A percentile compares a stretch with the other conserved stretches of the same genome.
These are phyloP conservation scores for Coemansia brasiliensis DNA, from an alignment of 192 early-diverging fungal species.

Conservation along the genomic window DNA sequence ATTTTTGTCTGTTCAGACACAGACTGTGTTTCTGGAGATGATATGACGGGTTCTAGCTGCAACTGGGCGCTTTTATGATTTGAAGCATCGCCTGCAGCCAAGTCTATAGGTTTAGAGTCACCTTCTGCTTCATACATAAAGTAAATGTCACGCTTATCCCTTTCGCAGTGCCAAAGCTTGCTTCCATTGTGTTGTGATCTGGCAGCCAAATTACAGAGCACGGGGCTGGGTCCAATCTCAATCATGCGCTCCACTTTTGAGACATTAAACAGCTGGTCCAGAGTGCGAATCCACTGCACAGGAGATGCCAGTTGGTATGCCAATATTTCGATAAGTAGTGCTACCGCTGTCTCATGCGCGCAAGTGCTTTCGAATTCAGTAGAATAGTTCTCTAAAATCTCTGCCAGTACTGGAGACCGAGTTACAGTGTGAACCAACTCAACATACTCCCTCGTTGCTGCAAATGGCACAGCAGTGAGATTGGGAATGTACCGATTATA, in stretches of 20 bases:
- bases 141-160: conserved; percentile 22
- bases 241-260: conserved; percentile 80
- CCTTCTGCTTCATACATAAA: background rate
- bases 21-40: too few species aligned
- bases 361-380: background rate
- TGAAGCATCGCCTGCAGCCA: too few species aligned
- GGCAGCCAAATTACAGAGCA: conserved; percentile 84
- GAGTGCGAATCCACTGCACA: conserved; percentile 94
- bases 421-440: conserved; percentile 69
- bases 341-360: conserved; percentile 60
- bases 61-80: background rate
- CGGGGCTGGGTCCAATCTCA: conserved; percentile 85
- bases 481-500: conserved; percentile 90
- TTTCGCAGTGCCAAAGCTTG: conserved; percentile 10
- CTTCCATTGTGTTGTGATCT: conserved; percentile 27
- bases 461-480: conserved; percentile 88
- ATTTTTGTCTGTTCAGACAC: too few species aligned
- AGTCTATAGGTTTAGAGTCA: too few species aligned
- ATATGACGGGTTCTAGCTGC: background rate
- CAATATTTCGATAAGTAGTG: conserved; percentile 81
- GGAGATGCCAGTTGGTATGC: conserved; percentile 93
- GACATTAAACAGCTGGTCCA: conserved; percentile 77
- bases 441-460: conserved; percentile 74
- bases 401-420: conserved; percentile 63
- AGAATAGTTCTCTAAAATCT: conserved; percentile 71